Conservation (phyloP, 2,329 filamentous ascomycete genomes). For the Capronia epimyces region DNA sequence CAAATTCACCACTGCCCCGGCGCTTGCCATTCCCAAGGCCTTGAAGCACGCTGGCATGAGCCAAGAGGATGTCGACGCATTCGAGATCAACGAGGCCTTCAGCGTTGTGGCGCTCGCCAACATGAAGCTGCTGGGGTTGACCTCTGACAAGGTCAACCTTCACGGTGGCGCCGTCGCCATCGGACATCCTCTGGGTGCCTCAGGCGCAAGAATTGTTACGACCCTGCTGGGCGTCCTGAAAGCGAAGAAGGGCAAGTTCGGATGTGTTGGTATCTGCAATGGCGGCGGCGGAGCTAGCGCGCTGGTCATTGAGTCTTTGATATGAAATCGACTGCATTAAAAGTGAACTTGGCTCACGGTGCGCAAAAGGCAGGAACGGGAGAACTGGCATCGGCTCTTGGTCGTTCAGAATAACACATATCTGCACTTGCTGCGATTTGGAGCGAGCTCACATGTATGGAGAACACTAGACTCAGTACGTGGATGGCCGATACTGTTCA, state of each 20-base stretch:
- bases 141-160: slow-evolving; percentile 84
- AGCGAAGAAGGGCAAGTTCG: slow-evolving; percentile 89
- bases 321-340: slow-evolving; percentile 29
- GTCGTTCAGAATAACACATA: too few species aligned
- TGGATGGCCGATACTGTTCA: too few species aligned
- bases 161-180: slow-evolving; percentile 93
- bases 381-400: too few species aligned
- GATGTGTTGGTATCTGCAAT: slow-evolving; percentile 93
- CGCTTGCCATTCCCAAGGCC: slow-evolving; percentile 93
- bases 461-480: too few species aligned
- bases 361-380: not conserved
- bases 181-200: slow-evolving; percentile 89
- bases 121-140: slow-evolving; percentile 79
- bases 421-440: too few species aligned
- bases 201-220: slow-evolving; percentile 86
- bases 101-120: slow-evolving; percentile 94
- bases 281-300: slow-evolving; percentile 93
- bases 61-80: slow-evolving; percentile 75
- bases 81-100: slow-evolving; percentile 99
- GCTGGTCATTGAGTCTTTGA: slow-evolving; percentile 70
- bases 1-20: slow-evolving; percentile 92
- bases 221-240: slow-evolving; percentile 83
- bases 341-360: too few species aligned
- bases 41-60: slow-evolving; percentile 86
- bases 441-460: too few species aligned